These are phyloP conservation scores for Umbilicaria muhlenbergii DNA, from an alignment of 495 filamentous ascomycete species.

Conservation along the genomic window DNA sequence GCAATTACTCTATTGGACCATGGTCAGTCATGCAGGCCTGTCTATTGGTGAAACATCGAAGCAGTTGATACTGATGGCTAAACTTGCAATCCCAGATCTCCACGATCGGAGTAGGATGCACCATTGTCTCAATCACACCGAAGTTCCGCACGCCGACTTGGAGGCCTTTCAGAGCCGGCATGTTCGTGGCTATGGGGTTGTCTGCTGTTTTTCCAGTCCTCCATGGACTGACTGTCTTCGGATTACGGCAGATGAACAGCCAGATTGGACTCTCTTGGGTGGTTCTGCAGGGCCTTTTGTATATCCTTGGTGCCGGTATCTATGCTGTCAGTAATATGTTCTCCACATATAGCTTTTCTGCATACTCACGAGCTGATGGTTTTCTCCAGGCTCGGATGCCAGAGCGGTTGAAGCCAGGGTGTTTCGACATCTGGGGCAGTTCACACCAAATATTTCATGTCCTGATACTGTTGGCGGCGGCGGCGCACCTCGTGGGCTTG, in stretches of 20 bases:
- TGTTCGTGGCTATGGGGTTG: conserved; percentile 83
- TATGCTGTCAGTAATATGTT: conserved; percentile 44
- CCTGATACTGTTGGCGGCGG: conserved; percentile 42
- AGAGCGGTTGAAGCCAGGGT: conserved; percentile 31
- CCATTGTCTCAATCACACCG: conserved; percentile 58
- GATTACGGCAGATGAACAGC: conserved; percentile 36
- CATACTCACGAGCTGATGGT: neutral
- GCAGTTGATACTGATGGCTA: neutral
- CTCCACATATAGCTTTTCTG: neutral
- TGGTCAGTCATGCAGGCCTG: conserved; percentile 31
- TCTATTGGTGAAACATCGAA: neutral
- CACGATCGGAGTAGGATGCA: conserved; percentile 57
- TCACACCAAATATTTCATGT: conserved; percentile 55
- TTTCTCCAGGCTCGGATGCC: conserved; percentile 27
- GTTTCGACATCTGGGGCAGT: conserved; percentile 43
- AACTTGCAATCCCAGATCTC: conserved; percentile 41
- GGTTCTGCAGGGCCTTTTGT: conserved; percentile 62
- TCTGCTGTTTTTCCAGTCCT: conserved; percentile 69
- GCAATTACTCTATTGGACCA: conserved; percentile 55
- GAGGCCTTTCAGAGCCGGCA: conserved; percentile 71
- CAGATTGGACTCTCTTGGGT: conserved; percentile 77
- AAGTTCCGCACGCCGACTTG: conserved; percentile 67
- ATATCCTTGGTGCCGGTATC: conserved; percentile 71
- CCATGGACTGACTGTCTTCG: conserved; percentile 54
- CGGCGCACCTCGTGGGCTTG: conserved; percentile 41